A percentile compares a stretch with the other conserved stretches of the same genome.
phyloP scores from a whole-genome alignment of 2,329 filamentous ascomycete genomes.

The Paecilomyces fulvus region DNA sequence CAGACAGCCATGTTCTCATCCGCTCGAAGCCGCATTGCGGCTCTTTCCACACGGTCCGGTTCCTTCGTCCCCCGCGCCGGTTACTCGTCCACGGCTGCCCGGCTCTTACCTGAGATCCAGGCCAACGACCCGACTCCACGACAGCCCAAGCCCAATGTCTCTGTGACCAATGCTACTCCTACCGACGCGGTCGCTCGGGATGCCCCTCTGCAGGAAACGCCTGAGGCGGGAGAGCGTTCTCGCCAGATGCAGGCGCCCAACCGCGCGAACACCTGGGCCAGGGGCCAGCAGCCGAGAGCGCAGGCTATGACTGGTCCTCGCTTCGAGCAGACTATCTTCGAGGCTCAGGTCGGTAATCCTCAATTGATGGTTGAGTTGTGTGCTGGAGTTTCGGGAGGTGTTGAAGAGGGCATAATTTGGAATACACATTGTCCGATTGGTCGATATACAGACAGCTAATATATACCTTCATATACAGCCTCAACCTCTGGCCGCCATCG shows the following conservation, averaged over 20 bases:
- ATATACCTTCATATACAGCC: slow-evolving; percentile 53
- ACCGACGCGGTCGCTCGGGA: slow-evolving; percentile 44
- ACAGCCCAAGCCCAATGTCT: slow-evolving; percentile 46
- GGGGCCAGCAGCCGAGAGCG: slow-evolving; percentile 71
- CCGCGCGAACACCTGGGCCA: slow-evolving; percentile 69
- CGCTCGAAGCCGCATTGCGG: slow-evolving; percentile 38
- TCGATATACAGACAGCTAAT: slow-evolving; percentile 18
- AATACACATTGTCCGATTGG: slow-evolving; percentile 3
- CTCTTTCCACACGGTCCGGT: slow-evolving; percentile 29
- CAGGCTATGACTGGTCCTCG: slow-evolving; percentile 86
- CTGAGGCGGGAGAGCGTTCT: slow-evolving; percentile 47
- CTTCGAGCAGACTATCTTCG: slow-evolving; percentile 96
- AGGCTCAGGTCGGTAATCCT: slow-evolving; percentile 62
- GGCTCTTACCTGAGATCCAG: slow-evolving; percentile 29
- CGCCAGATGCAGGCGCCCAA: slow-evolving; percentile 76
- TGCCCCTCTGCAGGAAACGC: slow-evolving; percentile 46
- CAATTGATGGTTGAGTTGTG: background rate
- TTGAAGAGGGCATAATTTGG: slow-evolving; percentile 3
- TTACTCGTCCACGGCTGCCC: slow-evolving; percentile 38
- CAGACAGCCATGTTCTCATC: slow-evolving; percentile 38
- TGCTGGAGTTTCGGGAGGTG: background rate
- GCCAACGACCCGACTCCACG: slow-evolving; percentile 52
- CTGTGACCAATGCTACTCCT: slow-evolving; percentile 52
- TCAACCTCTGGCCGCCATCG: slow-evolving; percentile 80
- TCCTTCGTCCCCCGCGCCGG: slow-evolving; percentile 21